These are phyloP conservation scores for Lomentospora prolificans DNA, from an alignment of 2,329 filamentous ascomycete genomes.

Conservation along the genomic window DNA sequence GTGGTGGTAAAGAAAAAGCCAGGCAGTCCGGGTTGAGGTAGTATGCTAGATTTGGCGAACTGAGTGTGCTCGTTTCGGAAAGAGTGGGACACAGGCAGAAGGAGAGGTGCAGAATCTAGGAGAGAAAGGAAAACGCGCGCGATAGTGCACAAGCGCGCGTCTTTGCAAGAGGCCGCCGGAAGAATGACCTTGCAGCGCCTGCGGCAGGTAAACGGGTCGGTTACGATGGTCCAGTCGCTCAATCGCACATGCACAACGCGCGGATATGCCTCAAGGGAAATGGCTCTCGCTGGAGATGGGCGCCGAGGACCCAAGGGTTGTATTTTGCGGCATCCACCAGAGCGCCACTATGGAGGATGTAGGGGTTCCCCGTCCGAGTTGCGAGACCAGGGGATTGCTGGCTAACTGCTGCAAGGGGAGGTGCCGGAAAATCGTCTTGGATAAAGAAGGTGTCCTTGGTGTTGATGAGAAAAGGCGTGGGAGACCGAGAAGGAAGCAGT, in stretches of 20 bases:
- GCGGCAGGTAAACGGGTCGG: background rate
- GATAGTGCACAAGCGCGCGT: slow-evolving; percentile 12
- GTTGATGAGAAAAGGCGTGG: background rate
- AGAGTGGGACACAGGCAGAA: slow-evolving; percentile 7
- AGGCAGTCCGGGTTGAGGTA: slow-evolving; percentile 6
- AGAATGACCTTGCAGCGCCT: background rate
- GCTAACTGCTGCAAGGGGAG: background rate
- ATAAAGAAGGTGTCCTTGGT: background rate
- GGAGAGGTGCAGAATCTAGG: background rate
- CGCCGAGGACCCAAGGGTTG: background rate
- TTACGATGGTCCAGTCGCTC: background rate
- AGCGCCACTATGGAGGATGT: background rate
- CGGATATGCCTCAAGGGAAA: background rate
- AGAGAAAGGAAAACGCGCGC: slow-evolving; percentile 6
- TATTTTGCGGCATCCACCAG: background rate
- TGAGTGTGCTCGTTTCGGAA: slow-evolving; percentile 5
- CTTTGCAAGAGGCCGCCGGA: slow-evolving; percentile 9
- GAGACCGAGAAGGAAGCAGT: too few species aligned
- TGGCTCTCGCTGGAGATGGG: background rate
- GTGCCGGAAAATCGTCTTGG: background rate
- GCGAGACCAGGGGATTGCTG: background rate
- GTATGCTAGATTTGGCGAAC: slow-evolving; percentile 5
- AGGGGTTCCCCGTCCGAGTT: background rate
- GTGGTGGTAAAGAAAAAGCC: background rate
- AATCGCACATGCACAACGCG: background rate